Conservation (phyloP, 192 early-diverging fungal species). For the Coemansia aciculifera region DNA sequence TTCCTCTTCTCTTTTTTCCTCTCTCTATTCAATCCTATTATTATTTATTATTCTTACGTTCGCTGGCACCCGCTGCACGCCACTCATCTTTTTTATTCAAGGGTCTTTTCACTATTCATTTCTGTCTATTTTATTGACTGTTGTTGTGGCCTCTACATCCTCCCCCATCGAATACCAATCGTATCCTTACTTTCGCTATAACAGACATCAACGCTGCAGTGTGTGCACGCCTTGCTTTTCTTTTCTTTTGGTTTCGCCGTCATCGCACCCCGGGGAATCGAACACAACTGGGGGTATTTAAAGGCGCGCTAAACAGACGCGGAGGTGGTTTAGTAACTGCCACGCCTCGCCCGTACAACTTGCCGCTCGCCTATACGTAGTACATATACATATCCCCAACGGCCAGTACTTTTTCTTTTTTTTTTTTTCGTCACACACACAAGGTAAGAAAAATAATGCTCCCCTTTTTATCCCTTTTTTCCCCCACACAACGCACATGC, state of each 20-base stretch:
- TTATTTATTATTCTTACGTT: slow-evolving; percentile 1
- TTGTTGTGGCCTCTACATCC: not conserved
- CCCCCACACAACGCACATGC: not conserved
- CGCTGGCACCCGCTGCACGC: slow-evolving; percentile 1
- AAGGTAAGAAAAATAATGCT: not conserved
- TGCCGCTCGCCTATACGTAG: slow-evolving; percentile 3
- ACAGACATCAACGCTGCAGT: slow-evolving; percentile 5
- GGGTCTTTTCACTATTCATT: not conserved
- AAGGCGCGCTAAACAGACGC: slow-evolving; percentile 3
- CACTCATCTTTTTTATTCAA: not conserved
- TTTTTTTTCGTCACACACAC: not conserved
- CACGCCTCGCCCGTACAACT: slow-evolving; percentile 4
- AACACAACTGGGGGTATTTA: slow-evolving; percentile 4
- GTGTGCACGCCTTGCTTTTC: slow-evolving; percentile 8
- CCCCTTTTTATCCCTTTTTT: slow-evolving; percentile 1
- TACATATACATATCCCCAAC: not conserved
- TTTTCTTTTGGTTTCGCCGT: not conserved
- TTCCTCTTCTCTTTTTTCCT: not conserved
- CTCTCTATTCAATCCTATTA: not conserved
- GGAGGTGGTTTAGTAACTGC: slow-evolving; percentile 5
- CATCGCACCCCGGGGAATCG: not conserved
- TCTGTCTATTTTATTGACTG: not conserved
- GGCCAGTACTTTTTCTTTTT: not conserved
- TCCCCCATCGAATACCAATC: not conserved
- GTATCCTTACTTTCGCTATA: not conserved